Evolutionary conservation across 257 asterid species (phyloP).

Genomic region (Coffea eugenioides): DNA sequence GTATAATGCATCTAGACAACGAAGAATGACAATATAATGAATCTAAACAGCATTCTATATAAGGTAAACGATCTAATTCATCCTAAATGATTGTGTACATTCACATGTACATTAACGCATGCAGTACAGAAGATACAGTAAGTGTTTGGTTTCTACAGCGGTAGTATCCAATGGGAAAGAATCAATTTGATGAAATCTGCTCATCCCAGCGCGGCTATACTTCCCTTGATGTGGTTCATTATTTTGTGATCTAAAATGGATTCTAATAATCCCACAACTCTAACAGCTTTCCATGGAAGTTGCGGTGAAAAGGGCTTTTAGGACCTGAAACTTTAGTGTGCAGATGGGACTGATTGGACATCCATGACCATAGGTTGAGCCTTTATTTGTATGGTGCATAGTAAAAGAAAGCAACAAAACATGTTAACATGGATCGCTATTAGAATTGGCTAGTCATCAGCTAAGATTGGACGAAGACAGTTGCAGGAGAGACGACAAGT

Average conservation of each 20-base stretch:
- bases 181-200: neutral
- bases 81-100: too few relatives aligned
- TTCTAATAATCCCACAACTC: constrained; percentile 9
- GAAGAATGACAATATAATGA: too few relatives aligned
- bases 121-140: too few relatives aligned
- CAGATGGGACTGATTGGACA: constrained; percentile 43
- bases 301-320: constrained; percentile 26
- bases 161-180: too few relatives aligned
- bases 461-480: constrained; percentile 10
- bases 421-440: constrained; percentile 21
- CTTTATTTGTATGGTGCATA: constrained; percentile 50
- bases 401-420: constrained; percentile 56
- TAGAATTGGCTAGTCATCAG: neutral
- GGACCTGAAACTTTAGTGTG: constrained; percentile 22
- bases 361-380: constrained; percentile 33
- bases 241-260: neutral
- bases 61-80: too few relatives aligned
- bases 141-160: neutral
- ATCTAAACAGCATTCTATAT: too few relatives aligned
- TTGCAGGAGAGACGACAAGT: constrained; percentile 2
- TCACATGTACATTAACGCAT: too few relatives aligned
- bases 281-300: neutral
- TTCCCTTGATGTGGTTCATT: neutral
- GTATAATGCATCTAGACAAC: too few relatives aligned
- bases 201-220: neutral